Percentiles rank a stretch among this genome's conserved stretches.
Evolutionary conservation across 139 green algal genomes (phyloP).

Genomic region (Coccomyxa sp.): DNA sequence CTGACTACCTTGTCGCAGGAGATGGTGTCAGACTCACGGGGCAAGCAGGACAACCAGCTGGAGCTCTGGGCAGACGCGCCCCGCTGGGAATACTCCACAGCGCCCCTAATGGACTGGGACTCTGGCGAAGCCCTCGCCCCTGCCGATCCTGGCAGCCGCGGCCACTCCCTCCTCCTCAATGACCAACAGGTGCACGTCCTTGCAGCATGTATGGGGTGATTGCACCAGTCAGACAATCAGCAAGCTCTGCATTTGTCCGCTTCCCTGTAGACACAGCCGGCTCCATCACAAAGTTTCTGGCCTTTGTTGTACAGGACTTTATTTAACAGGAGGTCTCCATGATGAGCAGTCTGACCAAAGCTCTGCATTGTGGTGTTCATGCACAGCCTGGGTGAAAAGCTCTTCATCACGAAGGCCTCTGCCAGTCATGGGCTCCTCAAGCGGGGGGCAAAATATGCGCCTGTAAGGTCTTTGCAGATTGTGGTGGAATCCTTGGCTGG

Average conservation of each 20-base stretch:
- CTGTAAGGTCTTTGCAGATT: no score
- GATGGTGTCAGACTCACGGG: not conserved
- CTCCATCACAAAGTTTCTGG: no score
- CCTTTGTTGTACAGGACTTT: no score
- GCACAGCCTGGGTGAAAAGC: no score
- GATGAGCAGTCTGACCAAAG: no score
- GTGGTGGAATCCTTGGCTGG: not conserved
- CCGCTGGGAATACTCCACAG: constrained; percentile 63
- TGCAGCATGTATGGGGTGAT: not conserved
- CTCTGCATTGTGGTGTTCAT: no score
- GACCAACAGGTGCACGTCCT: constrained; percentile 55
- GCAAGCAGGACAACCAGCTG: constrained; percentile 44
- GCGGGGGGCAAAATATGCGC: no score
- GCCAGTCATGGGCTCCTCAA: no score
- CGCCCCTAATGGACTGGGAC: constrained; percentile 50
- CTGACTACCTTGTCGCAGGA: not conserved
- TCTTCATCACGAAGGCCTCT: no score
- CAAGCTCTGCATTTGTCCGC: not conserved
- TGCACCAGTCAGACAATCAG: not conserved
- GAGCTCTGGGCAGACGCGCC: constrained; percentile 47
- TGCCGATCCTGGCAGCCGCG: constrained; percentile 48
- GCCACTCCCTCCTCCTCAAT: constrained; percentile 65
- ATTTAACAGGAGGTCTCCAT: no score
- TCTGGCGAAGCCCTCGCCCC: constrained; percentile 36
- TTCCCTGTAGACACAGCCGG: no score